These are phyloP conservation scores for Boletellus ananas DNA, from an alignment of 768 basidiomycete genomes.

Conservation along the genomic window DNA sequence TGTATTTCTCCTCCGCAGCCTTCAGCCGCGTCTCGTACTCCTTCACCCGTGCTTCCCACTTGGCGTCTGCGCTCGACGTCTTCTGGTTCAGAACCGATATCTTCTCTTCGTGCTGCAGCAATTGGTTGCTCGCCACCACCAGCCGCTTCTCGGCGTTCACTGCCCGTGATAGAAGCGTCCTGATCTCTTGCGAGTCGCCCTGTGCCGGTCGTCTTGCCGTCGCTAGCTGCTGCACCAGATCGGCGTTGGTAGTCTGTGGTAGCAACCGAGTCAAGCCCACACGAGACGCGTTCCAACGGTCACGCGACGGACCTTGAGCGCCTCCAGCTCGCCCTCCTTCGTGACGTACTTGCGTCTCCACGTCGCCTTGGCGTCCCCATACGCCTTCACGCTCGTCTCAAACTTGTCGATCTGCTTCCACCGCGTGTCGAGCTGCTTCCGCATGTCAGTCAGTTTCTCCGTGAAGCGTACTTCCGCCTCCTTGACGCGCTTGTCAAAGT, in stretches of 20 bases:
- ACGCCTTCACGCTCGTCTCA: conserved; percentile 77
- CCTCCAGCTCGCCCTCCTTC: conserved; percentile 89
- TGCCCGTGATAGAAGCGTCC: conserved; percentile 67
- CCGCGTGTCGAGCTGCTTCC: conserved; percentile 81
- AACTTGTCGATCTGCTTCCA: conserved; percentile 95
- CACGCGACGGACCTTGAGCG: conserved; percentile 59
- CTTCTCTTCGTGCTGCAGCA: conserved; percentile 80
- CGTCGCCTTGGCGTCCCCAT: conserved; percentile 72
- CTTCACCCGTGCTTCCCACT: conserved; percentile 94
- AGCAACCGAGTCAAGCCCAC: background rate
- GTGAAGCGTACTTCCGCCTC: conserved; percentile 69
- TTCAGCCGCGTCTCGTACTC: conserved; percentile 83
- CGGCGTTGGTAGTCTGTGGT: conserved; percentile 63
- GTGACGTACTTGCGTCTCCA: conserved; percentile 81
- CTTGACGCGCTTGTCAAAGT: conserved; percentile 83
- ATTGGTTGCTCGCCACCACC: conserved; percentile 80
- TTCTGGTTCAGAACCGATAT: conserved; percentile 70
- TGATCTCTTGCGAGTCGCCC: conserved; percentile 64
- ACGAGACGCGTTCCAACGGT: too few species aligned
- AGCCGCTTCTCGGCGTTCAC: conserved; percentile 85
- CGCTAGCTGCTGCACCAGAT: conserved; percentile 68
- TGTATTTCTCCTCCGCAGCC: conserved; percentile 86
- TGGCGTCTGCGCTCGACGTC: conserved; percentile 67
- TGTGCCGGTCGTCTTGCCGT: conserved; percentile 56
- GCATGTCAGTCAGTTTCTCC: conserved; percentile 74